These are phyloP conservation scores for Phragmites australis DNA, from an alignment of 176 grass and related monocot species.

Conservation along the genomic window DNA sequence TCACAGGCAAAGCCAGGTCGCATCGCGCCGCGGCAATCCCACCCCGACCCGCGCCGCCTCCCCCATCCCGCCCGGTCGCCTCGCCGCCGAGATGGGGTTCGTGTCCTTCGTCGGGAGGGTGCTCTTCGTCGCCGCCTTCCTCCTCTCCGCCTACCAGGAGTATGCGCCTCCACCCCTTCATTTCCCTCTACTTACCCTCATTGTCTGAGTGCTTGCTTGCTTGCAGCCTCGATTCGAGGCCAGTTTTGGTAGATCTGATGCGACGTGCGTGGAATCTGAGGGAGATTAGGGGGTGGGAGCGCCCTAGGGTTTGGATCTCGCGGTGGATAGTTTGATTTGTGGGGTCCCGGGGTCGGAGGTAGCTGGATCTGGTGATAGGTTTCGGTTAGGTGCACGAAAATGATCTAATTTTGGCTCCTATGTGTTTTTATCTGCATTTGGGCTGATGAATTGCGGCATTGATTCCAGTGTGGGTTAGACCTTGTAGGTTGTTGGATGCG, in stretches of 20 bases:
- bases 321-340: constrained; percentile 3
- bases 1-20: constrained; percentile 12
- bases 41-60: background rate
- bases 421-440: constrained; percentile 13
- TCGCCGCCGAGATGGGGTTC: constrained; percentile 65
- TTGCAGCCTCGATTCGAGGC: background rate
- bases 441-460: constrained; percentile 22
- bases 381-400: background rate
- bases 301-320: constrained; percentile 21
- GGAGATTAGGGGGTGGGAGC: background rate
- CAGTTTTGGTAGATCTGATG: constrained; percentile 46
- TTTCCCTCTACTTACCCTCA: background rate
- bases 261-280: background rate
- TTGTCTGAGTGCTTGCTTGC: background rate
- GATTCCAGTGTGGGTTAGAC: background rate
- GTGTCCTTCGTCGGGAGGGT: constrained; percentile 80
- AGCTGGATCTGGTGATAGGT: constrained; percentile 32
- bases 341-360: background rate
- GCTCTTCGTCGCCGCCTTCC: constrained; percentile 77
- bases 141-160: constrained; percentile 94
- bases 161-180: constrained; percentile 34
- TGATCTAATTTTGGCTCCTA: background rate
- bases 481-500: background rate
- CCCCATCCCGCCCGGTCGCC: background rate
- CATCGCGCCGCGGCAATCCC: constrained; percentile 6